A percentile compares a stretch with the other conserved stretches of the same genome.
These are phyloP conservation scores for Aaosphaeria pasadenensis DNA, from an alignment of 2,329 filamentous ascomycete species.

Conservation along the genomic window DNA sequence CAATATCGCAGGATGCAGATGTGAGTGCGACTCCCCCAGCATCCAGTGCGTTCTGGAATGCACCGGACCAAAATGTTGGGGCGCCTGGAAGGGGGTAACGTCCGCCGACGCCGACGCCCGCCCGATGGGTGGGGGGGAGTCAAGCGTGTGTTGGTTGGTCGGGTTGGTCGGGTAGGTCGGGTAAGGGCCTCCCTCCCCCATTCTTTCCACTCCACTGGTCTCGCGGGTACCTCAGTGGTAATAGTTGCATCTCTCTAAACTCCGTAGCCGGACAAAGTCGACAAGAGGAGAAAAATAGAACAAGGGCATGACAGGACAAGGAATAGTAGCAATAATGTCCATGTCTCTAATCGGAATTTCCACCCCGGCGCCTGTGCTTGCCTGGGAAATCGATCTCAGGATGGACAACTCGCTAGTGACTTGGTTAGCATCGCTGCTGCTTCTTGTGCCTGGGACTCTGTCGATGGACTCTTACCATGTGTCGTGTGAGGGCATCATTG, in stretches of 20 bases:
- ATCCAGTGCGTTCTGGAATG: slow-evolving; percentile 22
- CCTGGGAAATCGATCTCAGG: slow-evolving; percentile 83
- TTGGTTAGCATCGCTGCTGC: slow-evolving; percentile 18
- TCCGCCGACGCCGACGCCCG: slow-evolving; percentile 8
- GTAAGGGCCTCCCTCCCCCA: too few species aligned
- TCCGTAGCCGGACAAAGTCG: neutral
- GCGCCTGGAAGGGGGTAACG: too few species aligned
- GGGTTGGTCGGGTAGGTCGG: too few species aligned
- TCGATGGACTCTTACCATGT: slow-evolving; percentile 57
- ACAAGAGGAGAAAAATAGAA: too few species aligned
- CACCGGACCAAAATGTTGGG: slow-evolving; percentile 1
- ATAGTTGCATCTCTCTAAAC: neutral
- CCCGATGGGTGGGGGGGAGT: neutral
- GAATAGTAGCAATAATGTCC: slow-evolving; percentile 1
- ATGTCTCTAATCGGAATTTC: slow-evolving; percentile 30
- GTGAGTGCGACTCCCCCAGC: neutral
- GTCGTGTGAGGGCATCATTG: slow-evolving; percentile 88
- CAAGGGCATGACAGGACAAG: too few species aligned
- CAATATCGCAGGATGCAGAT: slow-evolving; percentile 1
- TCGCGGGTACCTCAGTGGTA: too few species aligned
- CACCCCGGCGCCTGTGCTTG: slow-evolving; percentile 50
- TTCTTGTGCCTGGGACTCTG: slow-evolving; percentile 4
- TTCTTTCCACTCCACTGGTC: too few species aligned
- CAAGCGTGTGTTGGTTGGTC: too few species aligned
- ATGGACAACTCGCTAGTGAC: slow-evolving; percentile 70